These are phyloP conservation scores for Allium cepa DNA, from an alignment of 106 monocot genomes.

Conservation along the genomic window DNA sequence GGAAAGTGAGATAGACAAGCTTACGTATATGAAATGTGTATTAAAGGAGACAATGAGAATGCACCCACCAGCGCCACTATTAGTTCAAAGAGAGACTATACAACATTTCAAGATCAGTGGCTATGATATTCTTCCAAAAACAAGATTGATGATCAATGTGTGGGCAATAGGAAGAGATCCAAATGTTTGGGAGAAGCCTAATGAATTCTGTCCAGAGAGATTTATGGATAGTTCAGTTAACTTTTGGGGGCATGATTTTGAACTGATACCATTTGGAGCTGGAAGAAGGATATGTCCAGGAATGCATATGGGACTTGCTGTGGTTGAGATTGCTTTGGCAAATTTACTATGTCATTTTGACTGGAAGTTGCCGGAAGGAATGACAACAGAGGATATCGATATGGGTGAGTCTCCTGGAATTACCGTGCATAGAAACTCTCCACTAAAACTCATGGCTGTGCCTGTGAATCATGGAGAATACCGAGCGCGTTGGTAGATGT, in stretches of 20 bases:
- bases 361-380: not conserved
- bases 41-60: conserved; percentile 1
- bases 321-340: not conserved
- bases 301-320: not conserved
- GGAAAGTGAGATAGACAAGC: not conserved
- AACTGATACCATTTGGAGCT: conserved; percentile 8
- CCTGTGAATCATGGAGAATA: too few species aligned
- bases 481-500: too few species aligned
- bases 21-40: not conserved
- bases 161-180: conserved; percentile 1
- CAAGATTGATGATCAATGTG: not conserved
- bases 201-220: conserved; percentile 1
- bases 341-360: not conserved
- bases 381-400: not conserved
- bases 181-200: not conserved
- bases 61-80: conserved; percentile 1
- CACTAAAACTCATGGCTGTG: not conserved
- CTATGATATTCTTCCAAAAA: not conserved
- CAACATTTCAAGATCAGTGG: not conserved
- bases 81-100: not conserved
- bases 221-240: not conserved
- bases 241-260: not conserved
- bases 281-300: conserved; percentile 6
- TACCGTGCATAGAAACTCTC: not conserved
- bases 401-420: not conserved